Conservation (phyloP, 1,284 basidiomycete species). For the Psilocybe mexicana region DNA sequence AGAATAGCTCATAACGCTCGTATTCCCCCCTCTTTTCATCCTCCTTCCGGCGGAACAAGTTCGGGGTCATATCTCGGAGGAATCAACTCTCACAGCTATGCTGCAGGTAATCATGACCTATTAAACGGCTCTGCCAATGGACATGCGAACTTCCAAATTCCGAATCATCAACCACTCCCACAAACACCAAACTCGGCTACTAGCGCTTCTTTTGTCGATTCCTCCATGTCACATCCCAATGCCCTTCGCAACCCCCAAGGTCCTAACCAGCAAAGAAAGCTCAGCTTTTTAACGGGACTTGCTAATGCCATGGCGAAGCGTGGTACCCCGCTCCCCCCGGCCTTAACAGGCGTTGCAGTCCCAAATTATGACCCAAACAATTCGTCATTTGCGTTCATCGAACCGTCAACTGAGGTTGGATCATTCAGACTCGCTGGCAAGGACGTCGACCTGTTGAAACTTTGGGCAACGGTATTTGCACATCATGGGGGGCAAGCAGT, state of each 20-base stretch:
- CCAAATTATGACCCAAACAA: slow-evolving; percentile 58
- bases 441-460: slow-evolving; percentile 74
- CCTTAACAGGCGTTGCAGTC: slow-evolving; percentile 58
- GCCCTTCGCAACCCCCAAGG: slow-evolving; percentile 25
- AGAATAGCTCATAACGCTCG: slow-evolving; percentile 58
- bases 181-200: slow-evolving; percentile 34
- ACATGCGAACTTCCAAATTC: slow-evolving; percentile 41
- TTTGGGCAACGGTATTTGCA: slow-evolving; percentile 61
- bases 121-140: slow-evolving; percentile 29
- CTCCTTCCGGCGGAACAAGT: slow-evolving; percentile 58
- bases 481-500: slow-evolving; percentile 62
- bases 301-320: slow-evolving; percentile 56
- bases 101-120: slow-evolving; percentile 41
- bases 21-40: slow-evolving; percentile 30
- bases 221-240: slow-evolving; percentile 41
- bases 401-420: slow-evolving; percentile 59
- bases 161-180: slow-evolving; percentile 31
- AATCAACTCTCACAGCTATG: slow-evolving; percentile 49
- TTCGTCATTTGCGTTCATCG: slow-evolving; percentile 64
- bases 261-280: slow-evolving; percentile 49
- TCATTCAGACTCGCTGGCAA: slow-evolving; percentile 70
- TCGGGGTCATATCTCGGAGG: slow-evolving; percentile 67
- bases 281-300: slow-evolving; percentile 58
- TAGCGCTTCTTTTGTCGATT: slow-evolving; percentile 43
- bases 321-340: slow-evolving; percentile 62